Conservation (phyloP, 257 asterid species). For the Cinchona pubescens region DNA sequence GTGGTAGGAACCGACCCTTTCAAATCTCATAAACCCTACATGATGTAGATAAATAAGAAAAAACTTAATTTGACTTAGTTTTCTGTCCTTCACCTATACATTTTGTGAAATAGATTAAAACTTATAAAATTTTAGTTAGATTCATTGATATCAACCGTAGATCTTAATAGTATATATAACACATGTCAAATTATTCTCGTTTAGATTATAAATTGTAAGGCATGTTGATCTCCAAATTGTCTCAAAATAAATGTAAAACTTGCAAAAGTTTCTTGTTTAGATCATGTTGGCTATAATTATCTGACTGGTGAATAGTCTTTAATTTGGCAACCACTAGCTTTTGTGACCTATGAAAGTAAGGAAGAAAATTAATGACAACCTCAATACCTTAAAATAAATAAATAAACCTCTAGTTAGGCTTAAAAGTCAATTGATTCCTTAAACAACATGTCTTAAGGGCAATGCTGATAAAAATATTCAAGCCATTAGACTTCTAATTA, state of each 20-base stretch:
- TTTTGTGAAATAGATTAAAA: no score
- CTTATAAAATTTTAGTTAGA: no score
- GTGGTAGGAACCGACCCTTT: background rate
- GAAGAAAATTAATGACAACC: slow-evolving; percentile 3
- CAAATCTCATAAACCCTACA: background rate
- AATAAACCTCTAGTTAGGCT: no score
- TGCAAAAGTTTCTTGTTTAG: background rate
- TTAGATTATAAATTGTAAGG: background rate
- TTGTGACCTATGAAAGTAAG: background rate
- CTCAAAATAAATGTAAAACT: background rate
- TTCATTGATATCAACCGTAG: background rate
- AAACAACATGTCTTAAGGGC: slow-evolving; percentile 35
- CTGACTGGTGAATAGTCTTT: background rate
- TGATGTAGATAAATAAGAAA: background rate
- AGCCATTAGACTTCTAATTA: background rate
- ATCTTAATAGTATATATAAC: background rate
- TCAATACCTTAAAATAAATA: background rate
- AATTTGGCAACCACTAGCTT: background rate
- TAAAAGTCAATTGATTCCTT: slow-evolving; percentile 7
- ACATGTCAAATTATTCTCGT: background rate
- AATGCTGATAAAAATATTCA: slow-evolving; percentile 12
- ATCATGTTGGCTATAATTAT: background rate
- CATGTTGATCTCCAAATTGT: background rate
- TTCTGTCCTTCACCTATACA: no score
- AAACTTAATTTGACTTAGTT: no score